Evolutionary conservation across 2,329 filamentous ascomycete species (phyloP), one percentile per base, ranked within the genome.

Genomic region (Diplodia seriata): DNA sequence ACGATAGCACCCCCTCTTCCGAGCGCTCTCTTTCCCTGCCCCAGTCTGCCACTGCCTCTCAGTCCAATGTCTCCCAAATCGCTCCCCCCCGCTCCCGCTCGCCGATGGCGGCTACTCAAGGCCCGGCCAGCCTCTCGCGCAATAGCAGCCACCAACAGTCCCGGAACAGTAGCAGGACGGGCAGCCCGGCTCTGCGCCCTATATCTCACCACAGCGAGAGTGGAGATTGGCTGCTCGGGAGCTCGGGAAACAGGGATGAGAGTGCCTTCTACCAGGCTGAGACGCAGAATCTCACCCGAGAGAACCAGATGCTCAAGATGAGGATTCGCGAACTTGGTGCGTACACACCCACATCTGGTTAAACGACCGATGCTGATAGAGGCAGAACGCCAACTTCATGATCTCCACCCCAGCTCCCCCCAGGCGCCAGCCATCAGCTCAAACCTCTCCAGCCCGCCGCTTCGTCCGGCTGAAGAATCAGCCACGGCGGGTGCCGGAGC

Each of bases 241-340:
- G 86, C 23, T 49, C 51, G 6, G 54, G 61, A 6, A 70, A 68
- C 8, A 83, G 91, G 20, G 91, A 93, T 73, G 91, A 94, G 76
- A 89, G 86, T 70, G 89, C 90, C 0, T 93, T 93, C 76, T 94
- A 94, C 74, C 91, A 93, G 76, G 91, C 91, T 4, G 91, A 94
- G 79, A 92, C 91, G 1, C 90, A 92, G 78, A 93, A 88, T 80
- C 79, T 94, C 73, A 86, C 89, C 26, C 84, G 91, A 31, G 91
- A 94, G 81, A 94, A 94, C 72, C 91, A 94, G 78, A 93, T 94
- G 91, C 81, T 94, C 63, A 88, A 90, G 70, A 85, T 89, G 76
- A 85, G 91, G 59, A 91, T 93, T 69, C 85, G 89, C 43, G 91
- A 93, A 73, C 80, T 93, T 15, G 90, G 90, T 91, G 80, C 36